Base-by-base conservation (phyloP, 768 basidiomycete species). In the Tylopilus balloui region DNA sequence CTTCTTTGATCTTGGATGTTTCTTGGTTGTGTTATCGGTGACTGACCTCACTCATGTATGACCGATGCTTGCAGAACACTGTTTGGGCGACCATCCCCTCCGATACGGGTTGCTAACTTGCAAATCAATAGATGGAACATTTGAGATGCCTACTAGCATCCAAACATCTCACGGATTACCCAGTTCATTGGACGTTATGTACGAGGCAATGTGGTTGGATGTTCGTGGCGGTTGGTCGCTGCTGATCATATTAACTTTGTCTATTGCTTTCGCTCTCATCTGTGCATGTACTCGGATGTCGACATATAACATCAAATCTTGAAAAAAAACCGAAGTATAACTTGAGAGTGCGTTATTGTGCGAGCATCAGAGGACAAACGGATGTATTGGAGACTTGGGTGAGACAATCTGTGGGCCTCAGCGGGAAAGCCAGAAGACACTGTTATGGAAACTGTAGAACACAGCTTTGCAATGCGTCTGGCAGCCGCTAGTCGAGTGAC, bases 31-130 rank as follows among this genome's bases (percentile, higher is more conserved):
- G 10, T 40, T 63, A 40, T 34, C 35, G 35, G 45, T 53, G 48
- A 54, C 46, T 37, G 47, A 53, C 35, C 42, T 60, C 47, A 48
- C 64, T 59, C 52, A 64, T 47, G 29, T 34, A 10, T n/a, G n/a
- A n/a, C n/a, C n/a, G n/a, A n/a, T n/a, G n/a, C n/a, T 47, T 51
- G 21, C 42, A 64, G 63, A 51, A 55, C 38, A 47, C 43, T 20
- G 12, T 64, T 67, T 47, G 67, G 52, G 27, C 55, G 65, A 24
- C 65, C 67, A 3, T 57, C 67, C 20, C 65, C 65, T 37, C 50
- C 28, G 23, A 42, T 43, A 23, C 53, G 14, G 21, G 34, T 36
- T 42, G 40, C 46, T 45, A 29, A 55, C 44, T 12, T 42, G 43
- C 31, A 47, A 43, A 28, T 23, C 27, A 24, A 50, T n/a, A 45